Conservation (phyloP, 108 stramenopile genomes). For the Cyclotella baltica region DNA sequence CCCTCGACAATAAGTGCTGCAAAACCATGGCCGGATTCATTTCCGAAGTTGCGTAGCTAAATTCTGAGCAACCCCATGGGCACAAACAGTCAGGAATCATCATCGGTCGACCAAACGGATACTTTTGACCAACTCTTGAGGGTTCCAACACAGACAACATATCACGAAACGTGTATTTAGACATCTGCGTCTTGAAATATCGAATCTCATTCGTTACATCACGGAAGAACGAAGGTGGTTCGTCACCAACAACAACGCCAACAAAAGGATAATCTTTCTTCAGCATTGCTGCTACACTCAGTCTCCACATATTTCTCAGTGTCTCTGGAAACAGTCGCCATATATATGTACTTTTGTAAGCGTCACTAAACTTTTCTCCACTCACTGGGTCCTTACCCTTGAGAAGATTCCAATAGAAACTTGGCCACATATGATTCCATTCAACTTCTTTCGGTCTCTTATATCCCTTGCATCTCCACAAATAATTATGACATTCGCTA, state of each 20-base stretch:
- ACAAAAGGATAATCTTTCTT: neutral
- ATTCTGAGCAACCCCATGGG: slow-evolving; percentile 38
- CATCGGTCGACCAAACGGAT: neutral
- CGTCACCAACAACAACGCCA: neutral
- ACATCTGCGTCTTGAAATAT: neutral
- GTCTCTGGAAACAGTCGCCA: neutral
- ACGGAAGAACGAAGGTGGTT: neutral
- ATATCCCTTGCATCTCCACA: neutral
- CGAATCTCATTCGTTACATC: neutral
- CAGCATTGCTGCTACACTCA: neutral
- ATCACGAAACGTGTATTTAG: neutral
- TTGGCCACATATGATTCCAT: neutral
- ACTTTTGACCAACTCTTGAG: neutral
- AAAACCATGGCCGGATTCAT: neutral
- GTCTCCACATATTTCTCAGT: neutral
- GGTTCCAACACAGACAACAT: neutral
- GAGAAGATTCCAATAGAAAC: slow-evolving; percentile 1
- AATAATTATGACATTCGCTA: neutral
- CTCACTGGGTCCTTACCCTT: neutral
- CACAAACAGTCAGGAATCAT: slow-evolving; percentile 25
- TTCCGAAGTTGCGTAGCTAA: neutral
- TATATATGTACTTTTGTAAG: neutral
- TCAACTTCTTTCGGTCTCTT: neutral
- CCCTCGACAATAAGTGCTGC: slow-evolving; percentile 9
- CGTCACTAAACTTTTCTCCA: neutral